These are phyloP conservation scores for Sporothrix curviconia DNA, from an alignment of 2,329 filamentous ascomycete genomes.

Conservation along the genomic window DNA sequence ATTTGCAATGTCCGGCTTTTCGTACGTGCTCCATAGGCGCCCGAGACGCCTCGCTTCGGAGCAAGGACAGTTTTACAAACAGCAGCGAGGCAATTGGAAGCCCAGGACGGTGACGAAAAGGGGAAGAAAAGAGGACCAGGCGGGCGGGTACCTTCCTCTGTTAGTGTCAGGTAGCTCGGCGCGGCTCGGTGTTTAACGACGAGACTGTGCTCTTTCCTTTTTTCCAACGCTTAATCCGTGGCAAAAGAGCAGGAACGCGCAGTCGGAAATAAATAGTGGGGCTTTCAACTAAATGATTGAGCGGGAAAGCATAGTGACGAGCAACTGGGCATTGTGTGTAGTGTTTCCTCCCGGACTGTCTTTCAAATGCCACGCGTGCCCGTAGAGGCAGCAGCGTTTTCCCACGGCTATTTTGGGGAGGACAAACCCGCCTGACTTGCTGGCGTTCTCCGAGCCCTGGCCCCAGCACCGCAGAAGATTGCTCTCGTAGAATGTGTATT, in stretches of 20 bases:
- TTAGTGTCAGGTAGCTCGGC: slow-evolving; percentile 1
- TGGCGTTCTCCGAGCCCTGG: neutral
- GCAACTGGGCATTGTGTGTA: neutral
- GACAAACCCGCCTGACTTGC: neutral
- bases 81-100: slow-evolving; percentile 4
- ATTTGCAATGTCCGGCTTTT: neutral
- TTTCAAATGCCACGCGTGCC: neutral
- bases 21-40: neutral
- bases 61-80: slow-evolving; percentile 6
- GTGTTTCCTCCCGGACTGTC: neutral
- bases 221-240: neutral
- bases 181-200: slow-evolving; percentile 9
- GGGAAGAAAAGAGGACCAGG: neutral
- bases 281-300: neutral
- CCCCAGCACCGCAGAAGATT: no score
- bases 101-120: neutral
- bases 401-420: neutral
- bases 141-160: neutral
- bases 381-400: neutral
- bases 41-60: neutral
- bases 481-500: neutral
- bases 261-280: neutral
- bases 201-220: neutral
- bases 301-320: neutral
- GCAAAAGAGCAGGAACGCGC: neutral